Evolutionary conservation across 2,329 filamentous ascomycete species (phyloP).

Genomic region (Aspergillus luchuensis): DNA sequence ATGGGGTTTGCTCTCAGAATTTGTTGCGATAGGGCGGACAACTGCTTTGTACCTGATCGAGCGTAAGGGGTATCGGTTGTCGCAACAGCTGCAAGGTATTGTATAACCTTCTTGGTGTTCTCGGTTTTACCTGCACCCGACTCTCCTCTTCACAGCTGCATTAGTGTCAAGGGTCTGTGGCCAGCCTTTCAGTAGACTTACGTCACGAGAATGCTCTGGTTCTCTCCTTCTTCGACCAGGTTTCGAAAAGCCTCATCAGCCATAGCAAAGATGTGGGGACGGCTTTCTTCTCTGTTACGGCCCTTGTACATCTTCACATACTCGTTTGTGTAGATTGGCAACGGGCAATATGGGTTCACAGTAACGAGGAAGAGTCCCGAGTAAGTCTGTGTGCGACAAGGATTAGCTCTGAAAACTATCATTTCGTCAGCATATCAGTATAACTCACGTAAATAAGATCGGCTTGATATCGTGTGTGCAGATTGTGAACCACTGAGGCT

Average conservation of each 20-base stretch:
- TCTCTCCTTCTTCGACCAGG: conserved; percentile 88
- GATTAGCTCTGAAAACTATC: not conserved
- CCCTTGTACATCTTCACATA: conserved; percentile 99
- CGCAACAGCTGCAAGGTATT: conserved; percentile 94
- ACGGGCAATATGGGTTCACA: conserved; percentile 91
- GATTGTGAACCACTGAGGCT: conserved; percentile 94
- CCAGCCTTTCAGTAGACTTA: conserved; percentile 37
- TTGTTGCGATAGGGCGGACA: conserved; percentile 91
- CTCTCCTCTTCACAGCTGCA: conserved; percentile 63
- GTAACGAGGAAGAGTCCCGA: conserved; percentile 96
- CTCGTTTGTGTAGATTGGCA: conserved; percentile 94
- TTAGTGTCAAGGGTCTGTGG: not conserved
- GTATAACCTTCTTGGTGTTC: conserved; percentile 99
- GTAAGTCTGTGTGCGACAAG: conserved; percentile 66
- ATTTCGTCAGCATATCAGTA: no score
- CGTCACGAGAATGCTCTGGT: conserved; percentile 97
- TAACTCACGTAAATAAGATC: conserved; percentile 81
- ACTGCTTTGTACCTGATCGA: conserved; percentile 63
- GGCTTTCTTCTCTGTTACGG: conserved; percentile 85
- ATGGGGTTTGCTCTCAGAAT: conserved; percentile 96
- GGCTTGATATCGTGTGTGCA: conserved; percentile 90
- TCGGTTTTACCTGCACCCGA: conserved; percentile 98
- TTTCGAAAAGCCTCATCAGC: conserved; percentile 96
- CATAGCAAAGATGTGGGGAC: conserved; percentile 97
- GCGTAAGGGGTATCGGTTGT: conserved; percentile 71